Conservation (phyloP, 805 yeast species). For the Yarrowia osloensis region DNA sequence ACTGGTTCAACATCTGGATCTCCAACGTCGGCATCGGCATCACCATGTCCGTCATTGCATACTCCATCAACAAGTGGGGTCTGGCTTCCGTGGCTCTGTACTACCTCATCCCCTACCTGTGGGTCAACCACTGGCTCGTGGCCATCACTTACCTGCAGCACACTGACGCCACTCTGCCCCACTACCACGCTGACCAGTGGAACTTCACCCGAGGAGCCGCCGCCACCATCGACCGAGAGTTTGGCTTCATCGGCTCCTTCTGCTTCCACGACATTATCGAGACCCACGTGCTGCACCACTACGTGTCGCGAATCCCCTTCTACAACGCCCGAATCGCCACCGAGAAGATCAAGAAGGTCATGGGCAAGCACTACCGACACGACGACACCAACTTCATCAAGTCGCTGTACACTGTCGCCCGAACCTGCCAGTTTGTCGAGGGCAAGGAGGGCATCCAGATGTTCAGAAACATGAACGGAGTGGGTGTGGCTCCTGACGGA, state of each 20-base stretch:
- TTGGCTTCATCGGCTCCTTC: conserved; percentile 75
- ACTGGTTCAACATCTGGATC: conserved; percentile 68
- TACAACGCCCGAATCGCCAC: conserved; percentile 76
- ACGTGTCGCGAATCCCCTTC: conserved; percentile 80
- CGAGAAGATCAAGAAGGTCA: conserved; percentile 74
- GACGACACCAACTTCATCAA: conserved; percentile 71
- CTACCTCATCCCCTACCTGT: conserved; percentile 75
- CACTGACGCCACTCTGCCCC: conserved; percentile 77
- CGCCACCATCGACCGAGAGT: conserved; percentile 81
- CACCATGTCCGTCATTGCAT: conserved; percentile 56
- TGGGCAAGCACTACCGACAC: conserved; percentile 77
- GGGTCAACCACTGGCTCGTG: conserved; percentile 88
- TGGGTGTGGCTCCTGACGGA: conserved; percentile 46
- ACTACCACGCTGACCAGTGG: conserved; percentile 76
- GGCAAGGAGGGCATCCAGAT: conserved; percentile 66
- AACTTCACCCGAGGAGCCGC: conserved; percentile 83
- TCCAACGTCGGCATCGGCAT: conserved; percentile 71
- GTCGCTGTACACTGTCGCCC: conserved; percentile 57
- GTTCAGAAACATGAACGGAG: conserved; percentile 71
- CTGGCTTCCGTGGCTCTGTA: conserved; percentile 61
- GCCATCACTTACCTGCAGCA: conserved; percentile 85
- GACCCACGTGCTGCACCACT: conserved; percentile 88
- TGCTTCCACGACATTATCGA: conserved; percentile 87
- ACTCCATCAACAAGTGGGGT: conserved; percentile 65
- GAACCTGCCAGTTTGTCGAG: conserved; percentile 72